phyloP scores from a whole-genome alignment of 2,329 filamentous ascomycete species.

The Neocatenulostroma microsporum region DNA sequence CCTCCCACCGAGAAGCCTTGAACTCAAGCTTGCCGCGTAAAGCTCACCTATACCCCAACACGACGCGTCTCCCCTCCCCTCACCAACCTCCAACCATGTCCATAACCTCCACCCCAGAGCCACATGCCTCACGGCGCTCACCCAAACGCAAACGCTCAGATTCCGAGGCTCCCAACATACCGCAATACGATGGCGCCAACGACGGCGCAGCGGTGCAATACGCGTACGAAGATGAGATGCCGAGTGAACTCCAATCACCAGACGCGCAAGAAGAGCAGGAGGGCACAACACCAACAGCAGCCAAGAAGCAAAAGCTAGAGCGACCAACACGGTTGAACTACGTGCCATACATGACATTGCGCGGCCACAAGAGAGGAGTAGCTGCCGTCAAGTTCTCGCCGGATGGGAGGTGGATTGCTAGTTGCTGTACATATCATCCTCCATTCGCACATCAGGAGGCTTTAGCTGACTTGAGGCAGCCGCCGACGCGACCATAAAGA shows the following conservation, averaged over 20 bases:
- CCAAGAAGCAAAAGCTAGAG: constrained; percentile 19
- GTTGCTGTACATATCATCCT: constrained; percentile 49
- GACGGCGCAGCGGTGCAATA: constrained; percentile 18
- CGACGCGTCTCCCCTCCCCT: too few relatives aligned
- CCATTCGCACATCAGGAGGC: not conserved
- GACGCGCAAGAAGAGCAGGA: constrained; percentile 17
- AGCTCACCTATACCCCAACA: too few relatives aligned
- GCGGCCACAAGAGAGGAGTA: constrained; percentile 70
- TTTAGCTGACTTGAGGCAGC: constrained; percentile 34
- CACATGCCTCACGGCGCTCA: too few relatives aligned
- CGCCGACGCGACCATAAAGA: constrained; percentile 81
- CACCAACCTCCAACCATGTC: too few relatives aligned
- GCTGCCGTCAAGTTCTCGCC: constrained; percentile 87
- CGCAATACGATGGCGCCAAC: constrained; percentile 15
- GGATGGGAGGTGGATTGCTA: constrained; percentile 82
- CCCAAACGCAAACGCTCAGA: constrained; percentile 23
- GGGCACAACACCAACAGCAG: constrained; percentile 5
- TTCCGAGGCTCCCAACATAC: constrained; percentile 8
- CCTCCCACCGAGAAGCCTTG: too few relatives aligned
- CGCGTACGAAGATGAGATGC: constrained; percentile 27
- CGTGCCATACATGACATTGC: constrained; percentile 60
- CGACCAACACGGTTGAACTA: constrained; percentile 59
- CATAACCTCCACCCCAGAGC: too few relatives aligned
- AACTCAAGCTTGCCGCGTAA: too few relatives aligned
- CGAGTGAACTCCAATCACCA: constrained; percentile 22